Percentiles rank a stretch among this genome's conserved stretches.
phyloP scores from a whole-genome alignment of 2,329 filamentous ascomycete species.

The Cordyceps cicadae region DNA sequence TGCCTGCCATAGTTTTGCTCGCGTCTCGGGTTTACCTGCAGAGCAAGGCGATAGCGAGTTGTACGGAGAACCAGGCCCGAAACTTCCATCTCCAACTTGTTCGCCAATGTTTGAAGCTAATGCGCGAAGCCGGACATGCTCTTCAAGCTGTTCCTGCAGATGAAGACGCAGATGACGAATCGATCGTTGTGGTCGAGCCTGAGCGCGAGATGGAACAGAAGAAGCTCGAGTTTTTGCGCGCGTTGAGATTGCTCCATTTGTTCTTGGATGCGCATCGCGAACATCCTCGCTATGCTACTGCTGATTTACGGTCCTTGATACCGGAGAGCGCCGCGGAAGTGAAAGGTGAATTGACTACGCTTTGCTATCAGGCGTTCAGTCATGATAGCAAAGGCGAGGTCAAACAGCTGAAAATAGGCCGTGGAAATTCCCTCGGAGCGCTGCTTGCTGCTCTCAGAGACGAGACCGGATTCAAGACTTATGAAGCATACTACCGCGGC shows the following conservation, averaged over 20 bases:
- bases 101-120: slow-evolving; percentile 61
- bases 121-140: slow-evolving; percentile 47
- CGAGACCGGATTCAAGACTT: slow-evolving; percentile 67
- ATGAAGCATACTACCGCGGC: slow-evolving; percentile 64
- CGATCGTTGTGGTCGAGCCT: slow-evolving; percentile 42
- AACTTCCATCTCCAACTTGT: slow-evolving; percentile 62
- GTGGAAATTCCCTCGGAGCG: slow-evolving; percentile 61
- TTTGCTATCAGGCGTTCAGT: slow-evolving; percentile 69
- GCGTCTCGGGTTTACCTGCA: slow-evolving; percentile 64
- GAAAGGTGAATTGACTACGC: slow-evolving; percentile 55
- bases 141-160: slow-evolving; percentile 14
- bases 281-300: slow-evolving; percentile 50
- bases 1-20: slow-evolving; percentile 59
- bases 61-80: slow-evolving; percentile 42
- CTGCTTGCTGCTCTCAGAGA: slow-evolving; percentile 59
- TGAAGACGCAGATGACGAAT: slow-evolving; percentile 45
- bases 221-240: slow-evolving; percentile 58
- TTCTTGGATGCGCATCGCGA: slow-evolving; percentile 59
- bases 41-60: slow-evolving; percentile 40
- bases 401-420: slow-evolving; percentile 55
- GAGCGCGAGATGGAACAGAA: slow-evolving; percentile 39
- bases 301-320: slow-evolving; percentile 47
- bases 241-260: slow-evolving; percentile 58
- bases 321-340: slow-evolving; percentile 42
- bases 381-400: slow-evolving; percentile 52